Conservation (phyloP, 2,329 filamentous ascomycete species). For the Phialophora tarda region DNA sequence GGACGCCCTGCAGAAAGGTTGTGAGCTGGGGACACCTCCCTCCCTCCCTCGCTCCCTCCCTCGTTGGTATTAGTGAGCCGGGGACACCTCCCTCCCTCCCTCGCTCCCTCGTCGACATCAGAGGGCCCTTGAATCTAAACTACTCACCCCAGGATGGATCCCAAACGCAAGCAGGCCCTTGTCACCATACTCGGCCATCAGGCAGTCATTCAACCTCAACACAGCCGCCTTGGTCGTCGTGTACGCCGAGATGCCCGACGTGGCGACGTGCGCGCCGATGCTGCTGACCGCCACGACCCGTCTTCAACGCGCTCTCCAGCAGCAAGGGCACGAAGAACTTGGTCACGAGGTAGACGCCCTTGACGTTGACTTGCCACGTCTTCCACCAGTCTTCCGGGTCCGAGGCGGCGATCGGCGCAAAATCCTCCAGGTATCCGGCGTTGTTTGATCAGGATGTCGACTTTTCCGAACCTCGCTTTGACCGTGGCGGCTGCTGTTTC, state of each 20-base stretch:
- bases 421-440: constrained; percentile 1
- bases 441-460: constrained; percentile 21
- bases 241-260: constrained; percentile 51
- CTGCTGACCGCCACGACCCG: constrained; percentile 49
- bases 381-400: constrained; percentile 18
- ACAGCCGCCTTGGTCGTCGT: constrained; percentile 54
- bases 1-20: background rate
- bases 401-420: background rate
- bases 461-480: constrained; percentile 8
- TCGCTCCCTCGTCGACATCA: background rate
- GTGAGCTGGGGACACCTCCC: background rate
- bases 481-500: constrained; percentile 8
- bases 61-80: too few species aligned
- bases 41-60: too few species aligned
- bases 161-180: constrained; percentile 35
- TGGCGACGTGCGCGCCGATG: constrained; percentile 46
- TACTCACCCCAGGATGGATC: constrained; percentile 31
- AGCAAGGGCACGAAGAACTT: constrained; percentile 43
- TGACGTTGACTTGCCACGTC: constrained; percentile 26
- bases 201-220: constrained; percentile 55
- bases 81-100: background rate
- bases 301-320: constrained; percentile 40
- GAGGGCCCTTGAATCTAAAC: background rate
- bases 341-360: constrained; percentile 35
- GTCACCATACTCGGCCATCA: constrained; percentile 52